Base-by-base conservation (phyloP, 2,329 filamentous ascomycete genomes). In the Fusarium musae region DNA sequence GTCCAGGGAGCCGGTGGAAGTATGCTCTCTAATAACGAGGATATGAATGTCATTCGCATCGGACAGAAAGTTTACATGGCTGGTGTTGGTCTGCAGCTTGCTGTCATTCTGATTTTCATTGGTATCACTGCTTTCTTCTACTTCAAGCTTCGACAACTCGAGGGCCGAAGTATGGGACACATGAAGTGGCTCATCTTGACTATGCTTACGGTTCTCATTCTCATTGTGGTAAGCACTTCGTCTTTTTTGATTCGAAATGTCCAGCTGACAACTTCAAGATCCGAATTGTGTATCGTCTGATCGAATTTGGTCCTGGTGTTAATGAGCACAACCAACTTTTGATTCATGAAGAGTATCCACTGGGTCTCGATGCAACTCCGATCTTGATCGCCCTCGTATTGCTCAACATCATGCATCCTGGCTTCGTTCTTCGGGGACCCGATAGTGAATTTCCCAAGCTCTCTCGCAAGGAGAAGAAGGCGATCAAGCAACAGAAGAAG, bases 251-350 rank as follows among this genome's bases (percentile, higher is more conserved):
- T 23, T 13, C 23, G 39, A 34, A 28, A 13, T 63, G 47, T 32
- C 13, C 32, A 63, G 40, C 63, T 72, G 58, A 72, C 26, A 63
- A 57, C 19, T 26, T 21, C 11, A 57, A 88, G 84, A 78, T 85
- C 34, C 87, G 90, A 39, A 91, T 92, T 77, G 85, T 90, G 70
- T 92, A 87, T 79, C 88, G 89, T 36, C 82, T 92, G 4, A 79
- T 84, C 59, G 89, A 92, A 77, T 92, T 87, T 74, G 82, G 83
- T 0, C 80, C 82, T 8, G 87, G 87, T 16, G 75, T 86, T 26
- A 79, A 80, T 44, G 73, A 77, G 10, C 72, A 79, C n/a, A 87
- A 87, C 75, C 80, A 82, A 0, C 80, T 88, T 26, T 84, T 86
- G 1, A 83, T 79, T 46, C 82, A 88, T 68, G 88, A 90, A 73